Evolutionary conservation across 2,329 filamentous ascomycete genomes (phyloP).

Genomic region (Stylonectria norvegica): DNA sequence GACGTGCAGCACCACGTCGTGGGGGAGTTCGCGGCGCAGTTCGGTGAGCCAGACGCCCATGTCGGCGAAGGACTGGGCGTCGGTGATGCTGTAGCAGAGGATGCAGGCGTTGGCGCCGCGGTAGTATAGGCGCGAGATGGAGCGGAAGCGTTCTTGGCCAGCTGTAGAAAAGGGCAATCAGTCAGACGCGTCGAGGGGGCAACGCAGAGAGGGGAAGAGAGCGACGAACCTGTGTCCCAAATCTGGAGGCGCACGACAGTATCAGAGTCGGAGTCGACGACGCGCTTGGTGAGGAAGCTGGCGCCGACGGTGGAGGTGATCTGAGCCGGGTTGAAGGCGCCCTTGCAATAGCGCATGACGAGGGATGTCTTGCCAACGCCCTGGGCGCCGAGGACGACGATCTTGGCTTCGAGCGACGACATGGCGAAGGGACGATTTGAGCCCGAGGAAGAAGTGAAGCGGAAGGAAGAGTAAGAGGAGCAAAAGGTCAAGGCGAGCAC

Average conservation of each 20-base stretch:
- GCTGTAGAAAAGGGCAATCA: too few relatives aligned
- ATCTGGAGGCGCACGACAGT: constrained; percentile 89
- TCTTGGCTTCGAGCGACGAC: constrained; percentile 74
- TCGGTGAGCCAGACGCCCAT: constrained; percentile 91
- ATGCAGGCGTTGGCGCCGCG: constrained; percentile 91
- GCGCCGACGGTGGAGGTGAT: constrained; percentile 72
- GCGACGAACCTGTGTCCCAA: constrained; percentile 73
- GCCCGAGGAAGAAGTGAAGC: constrained; percentile 8
- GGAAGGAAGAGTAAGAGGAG: constrained; percentile 9
- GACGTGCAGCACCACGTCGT: constrained; percentile 85
- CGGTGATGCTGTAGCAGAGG: constrained; percentile 91
- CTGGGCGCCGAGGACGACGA: constrained; percentile 76
- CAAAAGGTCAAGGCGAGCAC: constrained; percentile 6
- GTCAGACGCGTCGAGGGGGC: too few relatives aligned
- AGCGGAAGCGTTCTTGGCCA: constrained; percentile 91
- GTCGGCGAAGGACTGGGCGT: constrained; percentile 78
- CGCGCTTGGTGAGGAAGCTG: constrained; percentile 75
- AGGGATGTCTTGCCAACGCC: constrained; percentile 78
- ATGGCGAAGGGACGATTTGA: constrained; percentile 23
- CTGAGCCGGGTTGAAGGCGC: constrained; percentile 63
- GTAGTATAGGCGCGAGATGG: constrained; percentile 94
- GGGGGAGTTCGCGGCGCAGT: constrained; percentile 71
- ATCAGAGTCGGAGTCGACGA: constrained; percentile 78
- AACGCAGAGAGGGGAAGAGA: constrained; percentile 5
- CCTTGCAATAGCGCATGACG: constrained; percentile 72